Percentiles rank a stretch among this genome's conserved stretches.
phyloP scores from a whole-genome alignment of 2,329 filamentous ascomycete genomes.

The Aurifilum marmelostoma region DNA sequence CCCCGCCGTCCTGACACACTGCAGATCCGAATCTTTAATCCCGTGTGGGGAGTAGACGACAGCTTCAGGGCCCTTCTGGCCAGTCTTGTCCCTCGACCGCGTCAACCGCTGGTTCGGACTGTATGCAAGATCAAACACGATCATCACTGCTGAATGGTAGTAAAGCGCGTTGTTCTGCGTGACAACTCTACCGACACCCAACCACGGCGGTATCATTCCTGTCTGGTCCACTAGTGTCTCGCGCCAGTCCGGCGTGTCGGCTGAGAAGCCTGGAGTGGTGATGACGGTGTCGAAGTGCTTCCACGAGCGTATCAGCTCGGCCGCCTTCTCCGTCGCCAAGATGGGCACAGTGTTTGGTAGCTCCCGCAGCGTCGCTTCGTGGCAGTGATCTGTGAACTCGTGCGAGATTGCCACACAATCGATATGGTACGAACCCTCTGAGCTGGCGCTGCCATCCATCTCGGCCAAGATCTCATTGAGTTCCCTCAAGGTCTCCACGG shows the following conservation, averaged over 20 bases:
- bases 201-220: conserved; percentile 56
- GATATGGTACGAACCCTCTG: conserved; percentile 44
- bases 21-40: conserved; percentile 52
- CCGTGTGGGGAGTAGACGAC: conserved; percentile 69
- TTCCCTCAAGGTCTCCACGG: conserved; percentile 57
- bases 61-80: conserved; percentile 48
- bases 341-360: conserved; percentile 58
- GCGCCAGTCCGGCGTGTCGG: conserved; percentile 33
- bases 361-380: conserved; percentile 62
- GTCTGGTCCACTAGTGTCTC: conserved; percentile 32
- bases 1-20: conserved; percentile 45
- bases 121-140: conserved; percentile 50
- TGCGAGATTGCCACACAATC: conserved; percentile 65
- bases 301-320: conserved; percentile 59
- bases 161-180: conserved; percentile 58
- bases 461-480: conserved; percentile 55
- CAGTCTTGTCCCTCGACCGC: conserved; percentile 28
- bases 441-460: conserved; percentile 44
- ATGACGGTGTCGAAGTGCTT: conserved; percentile 60
- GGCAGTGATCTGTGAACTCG: conserved; percentile 72
- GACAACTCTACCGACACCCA: conserved; percentile 62
- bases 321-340: conserved; percentile 63
- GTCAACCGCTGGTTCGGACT: conserved; percentile 22
- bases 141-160: conserved; percentile 64
- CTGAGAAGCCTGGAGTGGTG: conserved; percentile 51